A percentile compares a stretch with the other conserved stretches of the same genome.
These are phyloP conservation scores for Verbena officinalis DNA, from an alignment of 257 asterid species.

Conservation along the genomic window DNA sequence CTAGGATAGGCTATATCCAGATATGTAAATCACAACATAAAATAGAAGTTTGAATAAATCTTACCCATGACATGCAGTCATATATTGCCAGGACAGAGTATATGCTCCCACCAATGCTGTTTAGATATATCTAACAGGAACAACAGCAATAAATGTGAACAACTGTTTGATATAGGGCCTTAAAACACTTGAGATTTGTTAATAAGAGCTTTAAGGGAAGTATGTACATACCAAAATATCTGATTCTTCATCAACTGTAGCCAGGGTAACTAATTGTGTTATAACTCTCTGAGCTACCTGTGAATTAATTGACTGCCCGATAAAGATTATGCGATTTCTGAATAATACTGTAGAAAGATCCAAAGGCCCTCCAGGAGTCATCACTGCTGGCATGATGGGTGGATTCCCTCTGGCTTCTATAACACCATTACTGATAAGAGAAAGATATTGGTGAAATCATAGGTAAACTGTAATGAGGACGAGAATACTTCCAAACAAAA, in stretches of 20 bases:
- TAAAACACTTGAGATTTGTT: constrained; percentile 8
- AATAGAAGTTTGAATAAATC: constrained; percentile 31
- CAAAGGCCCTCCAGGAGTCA: constrained; percentile 90
- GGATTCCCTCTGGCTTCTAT: constrained; percentile 91
- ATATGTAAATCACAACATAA: constrained; percentile 2
- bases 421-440: constrained; percentile 57
- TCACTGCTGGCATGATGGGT: constrained; percentile 91
- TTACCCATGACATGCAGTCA: constrained; percentile 99
- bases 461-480: not conserved
- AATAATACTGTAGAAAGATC: constrained; percentile 89
- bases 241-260: constrained; percentile 88
- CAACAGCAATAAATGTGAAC: constrained; percentile 22
- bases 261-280: constrained; percentile 93
- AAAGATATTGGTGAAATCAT: constrained; percentile 15
- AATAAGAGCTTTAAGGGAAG: constrained; percentile 11
- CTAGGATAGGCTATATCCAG: constrained; percentile 19
- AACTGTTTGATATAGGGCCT: constrained; percentile 15
- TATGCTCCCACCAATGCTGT: constrained; percentile 96
- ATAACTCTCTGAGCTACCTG: constrained; percentile 93
- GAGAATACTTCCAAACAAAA: constrained; percentile 6
- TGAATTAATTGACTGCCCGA: constrained; percentile 82
- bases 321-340: constrained; percentile 90
- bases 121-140: constrained; percentile 71
- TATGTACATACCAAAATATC: constrained; percentile 73
- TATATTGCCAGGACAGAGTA: constrained; percentile 90